A percentile compares a stretch with the other conserved stretches of the same genome.
Evolutionary conservation across 2,329 filamentous ascomycete genomes (phyloP).

Genomic region (Colletotrichum eleusines): DNA sequence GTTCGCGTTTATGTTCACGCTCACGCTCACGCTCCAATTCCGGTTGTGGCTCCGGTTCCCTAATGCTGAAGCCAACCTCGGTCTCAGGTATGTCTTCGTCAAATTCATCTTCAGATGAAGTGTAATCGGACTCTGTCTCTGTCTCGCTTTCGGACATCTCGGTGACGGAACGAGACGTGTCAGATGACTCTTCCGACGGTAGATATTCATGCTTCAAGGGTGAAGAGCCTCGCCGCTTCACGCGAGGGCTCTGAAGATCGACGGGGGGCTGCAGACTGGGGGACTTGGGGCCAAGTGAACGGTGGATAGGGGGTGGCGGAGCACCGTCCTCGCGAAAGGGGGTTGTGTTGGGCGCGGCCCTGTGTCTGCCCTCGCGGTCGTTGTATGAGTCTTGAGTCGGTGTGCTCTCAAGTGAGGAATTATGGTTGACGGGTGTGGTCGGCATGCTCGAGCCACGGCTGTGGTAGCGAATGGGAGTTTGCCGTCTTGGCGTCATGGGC

Average conservation of each 20-base stretch:
- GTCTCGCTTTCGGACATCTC: slow-evolving; percentile 49
- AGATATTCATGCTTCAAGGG: slow-evolving; percentile 97
- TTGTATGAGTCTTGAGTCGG: slow-evolving; percentile 53
- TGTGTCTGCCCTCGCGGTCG: slow-evolving; percentile 52
- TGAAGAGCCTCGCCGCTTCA: slow-evolving; percentile 84
- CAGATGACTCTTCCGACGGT: slow-evolving; percentile 77
- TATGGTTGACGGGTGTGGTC: slow-evolving; percentile 45
- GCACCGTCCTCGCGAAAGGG: slow-evolving; percentile 66
- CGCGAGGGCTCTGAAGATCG: slow-evolving; percentile 59
- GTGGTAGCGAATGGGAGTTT: slow-evolving; percentile 53
- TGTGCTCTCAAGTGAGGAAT: slow-evolving; percentile 52
- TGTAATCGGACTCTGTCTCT: slow-evolving; percentile 61
- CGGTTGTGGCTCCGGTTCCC: slow-evolving; percentile 49
- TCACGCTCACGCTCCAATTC: slow-evolving; percentile 43
- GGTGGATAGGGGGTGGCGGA: slow-evolving; percentile 67
- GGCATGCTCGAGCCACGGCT: slow-evolving; percentile 48
- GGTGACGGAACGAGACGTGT: slow-evolving; percentile 70
- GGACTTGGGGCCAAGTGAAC: slow-evolving; percentile 57
- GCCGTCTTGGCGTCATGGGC: slow-evolving; percentile 48
- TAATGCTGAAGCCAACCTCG: slow-evolving; percentile 69
- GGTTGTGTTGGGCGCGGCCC: slow-evolving; percentile 50
- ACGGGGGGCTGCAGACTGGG: slow-evolving; percentile 57
- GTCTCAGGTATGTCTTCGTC: slow-evolving; percentile 72
- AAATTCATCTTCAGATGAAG: slow-evolving; percentile 65
- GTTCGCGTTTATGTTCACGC: slow-evolving; percentile 42